These are phyloP conservation scores for Metarhizium rileyi DNA, from an alignment of 2,329 filamentous ascomycete genomes.

Conservation along the genomic window DNA sequence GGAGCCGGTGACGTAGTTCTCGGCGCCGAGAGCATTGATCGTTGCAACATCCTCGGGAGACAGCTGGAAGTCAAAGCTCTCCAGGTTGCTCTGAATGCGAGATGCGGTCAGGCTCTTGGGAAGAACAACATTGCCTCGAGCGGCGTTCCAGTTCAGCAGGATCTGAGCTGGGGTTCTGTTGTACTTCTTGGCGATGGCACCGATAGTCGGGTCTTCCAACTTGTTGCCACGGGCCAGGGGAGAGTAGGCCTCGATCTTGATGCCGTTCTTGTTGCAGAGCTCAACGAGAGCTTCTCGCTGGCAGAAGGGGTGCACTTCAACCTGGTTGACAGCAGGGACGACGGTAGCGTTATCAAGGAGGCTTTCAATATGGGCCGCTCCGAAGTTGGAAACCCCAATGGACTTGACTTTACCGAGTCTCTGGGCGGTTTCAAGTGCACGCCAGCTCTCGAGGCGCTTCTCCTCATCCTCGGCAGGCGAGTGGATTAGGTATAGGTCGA, in stretches of 20 bases:
- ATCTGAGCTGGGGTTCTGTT: slow-evolving; percentile 62
- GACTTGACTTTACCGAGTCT: slow-evolving; percentile 53
- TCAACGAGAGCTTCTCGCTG: slow-evolving; percentile 50
- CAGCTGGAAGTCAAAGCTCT: slow-evolving; percentile 54
- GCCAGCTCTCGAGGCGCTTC: slow-evolving; percentile 64
- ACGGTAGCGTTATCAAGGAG: slow-evolving; percentile 47
- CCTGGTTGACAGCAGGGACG: slow-evolving; percentile 63
- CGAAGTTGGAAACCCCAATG: slow-evolving; percentile 75
- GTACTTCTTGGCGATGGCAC: slow-evolving; percentile 57
- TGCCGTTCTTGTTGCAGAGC: slow-evolving; percentile 46
- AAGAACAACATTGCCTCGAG: slow-evolving; percentile 63
- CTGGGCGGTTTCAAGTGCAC: slow-evolving; percentile 57
- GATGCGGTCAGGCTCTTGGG: slow-evolving; percentile 61
- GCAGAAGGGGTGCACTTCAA: slow-evolving; percentile 69
- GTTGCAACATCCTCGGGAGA: slow-evolving; percentile 46
- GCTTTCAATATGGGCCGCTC: slow-evolving; percentile 51
- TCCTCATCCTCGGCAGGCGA: slow-evolving; percentile 56
- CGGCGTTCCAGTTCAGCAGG: slow-evolving; percentile 68
- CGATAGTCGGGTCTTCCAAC: slow-evolving; percentile 49
- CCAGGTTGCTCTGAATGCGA: slow-evolving; percentile 56
- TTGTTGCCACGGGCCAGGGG: slow-evolving; percentile 27
- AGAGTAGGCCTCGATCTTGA: slow-evolving; percentile 52
- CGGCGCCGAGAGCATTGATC: slow-evolving; percentile 55
- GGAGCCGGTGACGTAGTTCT: slow-evolving; percentile 58
- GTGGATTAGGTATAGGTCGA: slow-evolving; percentile 64